Conservation (phyloP, 148 eudicot genomes). For the Cornus controversa region DNA sequence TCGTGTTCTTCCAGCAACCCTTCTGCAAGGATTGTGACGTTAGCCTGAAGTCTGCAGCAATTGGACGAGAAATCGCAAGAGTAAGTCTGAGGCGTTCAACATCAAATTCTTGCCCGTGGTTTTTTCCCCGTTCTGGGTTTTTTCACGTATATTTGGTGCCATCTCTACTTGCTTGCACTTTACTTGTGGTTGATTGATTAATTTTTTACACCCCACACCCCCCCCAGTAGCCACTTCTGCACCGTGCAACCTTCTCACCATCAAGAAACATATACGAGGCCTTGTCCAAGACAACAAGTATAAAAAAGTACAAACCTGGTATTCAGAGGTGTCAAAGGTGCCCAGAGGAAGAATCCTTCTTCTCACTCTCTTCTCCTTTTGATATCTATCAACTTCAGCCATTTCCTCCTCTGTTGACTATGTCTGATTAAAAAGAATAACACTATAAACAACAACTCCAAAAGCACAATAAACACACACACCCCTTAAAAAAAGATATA, state of each 20-base stretch:
- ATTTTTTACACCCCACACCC: too few species aligned
- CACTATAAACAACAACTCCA: not conserved
- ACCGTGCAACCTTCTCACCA: not conserved
- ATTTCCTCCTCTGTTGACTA: constrained; percentile 99
- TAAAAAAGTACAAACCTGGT: constrained; percentile 57
- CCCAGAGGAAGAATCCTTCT: constrained; percentile 68
- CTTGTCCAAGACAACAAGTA: not conserved
- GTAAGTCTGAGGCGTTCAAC: too few species aligned
- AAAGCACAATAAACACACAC: not conserved
- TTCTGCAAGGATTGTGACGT: too few species aligned
- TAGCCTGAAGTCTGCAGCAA: too few species aligned
- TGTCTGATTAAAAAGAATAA: constrained; percentile 45
- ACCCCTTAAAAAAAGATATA: not conserved
- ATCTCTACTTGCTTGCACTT: too few species aligned
- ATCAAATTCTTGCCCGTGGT: too few species aligned
- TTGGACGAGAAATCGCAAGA: too few species aligned
- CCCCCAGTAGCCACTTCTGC: too few species aligned
- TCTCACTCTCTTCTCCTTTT: constrained; percentile 49
- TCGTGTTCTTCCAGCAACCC: too few species aligned
- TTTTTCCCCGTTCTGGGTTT: too few species aligned
- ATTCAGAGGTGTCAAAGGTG: constrained; percentile 93
- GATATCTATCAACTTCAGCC: constrained; percentile 79
- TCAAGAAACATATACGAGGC: not conserved
- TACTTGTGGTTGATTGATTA: too few species aligned
- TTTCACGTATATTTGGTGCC: too few species aligned